Conservation (phyloP, 768 basidiomycete species). For the Neoboletus magnificus region DNA sequence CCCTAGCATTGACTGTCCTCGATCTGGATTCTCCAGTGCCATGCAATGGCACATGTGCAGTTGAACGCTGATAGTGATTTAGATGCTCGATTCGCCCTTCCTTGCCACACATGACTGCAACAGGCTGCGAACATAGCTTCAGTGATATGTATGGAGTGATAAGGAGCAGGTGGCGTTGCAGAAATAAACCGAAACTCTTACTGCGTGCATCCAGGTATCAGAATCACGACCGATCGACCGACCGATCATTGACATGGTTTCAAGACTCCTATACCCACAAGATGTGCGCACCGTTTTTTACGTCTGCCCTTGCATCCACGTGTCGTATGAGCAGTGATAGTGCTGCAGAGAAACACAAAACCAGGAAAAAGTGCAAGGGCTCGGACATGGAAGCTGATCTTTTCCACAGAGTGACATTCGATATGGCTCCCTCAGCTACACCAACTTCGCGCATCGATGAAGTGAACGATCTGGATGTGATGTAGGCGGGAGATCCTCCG, state of each 20-base stretch:
- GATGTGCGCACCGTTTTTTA: no score
- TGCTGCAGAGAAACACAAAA: not conserved
- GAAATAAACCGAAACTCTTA: not conserved
- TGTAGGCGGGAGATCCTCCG: not conserved
- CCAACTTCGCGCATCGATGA: not conserved
- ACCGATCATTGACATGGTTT: no score
- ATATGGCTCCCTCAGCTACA: not conserved
- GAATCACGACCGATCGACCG: no score
- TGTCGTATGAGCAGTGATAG: no score
- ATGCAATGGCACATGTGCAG: not conserved
- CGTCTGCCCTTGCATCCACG: no score
- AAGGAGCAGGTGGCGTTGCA: no score
- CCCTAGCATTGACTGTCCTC: not conserved
- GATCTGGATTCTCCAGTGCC: not conserved
- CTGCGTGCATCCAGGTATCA: not conserved
- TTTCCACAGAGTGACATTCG: no score
- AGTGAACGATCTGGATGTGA: not conserved
- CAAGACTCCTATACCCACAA: not conserved
- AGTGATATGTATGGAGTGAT: not conserved
- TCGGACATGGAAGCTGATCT: not conserved
- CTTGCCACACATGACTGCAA: not conserved
- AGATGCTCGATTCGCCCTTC: not conserved
- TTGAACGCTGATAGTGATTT: not conserved
- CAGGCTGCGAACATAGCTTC: not conserved
- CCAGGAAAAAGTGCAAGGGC: not conserved